Evolutionary conservation across 768 basidiomycete genomes (phyloP).

Genomic region (Mrakia gelida): DNA sequence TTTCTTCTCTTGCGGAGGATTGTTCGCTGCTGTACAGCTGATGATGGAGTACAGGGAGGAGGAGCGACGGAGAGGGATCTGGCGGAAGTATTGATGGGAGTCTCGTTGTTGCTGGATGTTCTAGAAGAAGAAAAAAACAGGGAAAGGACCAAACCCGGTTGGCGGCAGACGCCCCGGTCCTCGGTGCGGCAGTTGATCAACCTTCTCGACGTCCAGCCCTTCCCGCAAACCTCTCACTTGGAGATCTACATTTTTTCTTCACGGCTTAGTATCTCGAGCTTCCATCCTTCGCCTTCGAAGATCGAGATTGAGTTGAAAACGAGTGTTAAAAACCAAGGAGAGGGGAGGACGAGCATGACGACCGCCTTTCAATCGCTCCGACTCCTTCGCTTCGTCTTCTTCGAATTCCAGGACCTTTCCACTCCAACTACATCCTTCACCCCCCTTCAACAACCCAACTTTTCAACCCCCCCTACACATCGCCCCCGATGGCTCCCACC

Average conservation of each 20-base stretch:
- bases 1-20: conserved; percentile 6
- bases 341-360: too few species aligned
- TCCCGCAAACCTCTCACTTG: too few species aligned
- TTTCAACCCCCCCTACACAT: background rate
- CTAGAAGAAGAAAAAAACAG: background rate
- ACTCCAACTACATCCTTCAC: background rate
- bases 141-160: too few species aligned
- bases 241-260: too few species aligned
- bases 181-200: too few species aligned
- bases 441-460: background rate
- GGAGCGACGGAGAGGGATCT: conserved; percentile 62
- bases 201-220: too few species aligned
- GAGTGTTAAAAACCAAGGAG: background rate
- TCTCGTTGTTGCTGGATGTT: background rate
- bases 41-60: conserved; percentile 96
- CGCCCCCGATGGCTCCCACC: conserved; percentile 11
- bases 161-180: too few species aligned
- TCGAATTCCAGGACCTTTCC: background rate
- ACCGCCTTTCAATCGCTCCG: background rate
- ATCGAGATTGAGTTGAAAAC: background rate
- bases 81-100: conserved; percentile 43
- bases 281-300: background rate
- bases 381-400: too few species aligned
- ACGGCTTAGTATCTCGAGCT: too few species aligned
- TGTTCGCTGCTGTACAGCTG: conserved; percentile 79